These are phyloP conservation scores for Canna indica DNA, from an alignment of 176 grass and related monocot species.

Conservation along the genomic window DNA sequence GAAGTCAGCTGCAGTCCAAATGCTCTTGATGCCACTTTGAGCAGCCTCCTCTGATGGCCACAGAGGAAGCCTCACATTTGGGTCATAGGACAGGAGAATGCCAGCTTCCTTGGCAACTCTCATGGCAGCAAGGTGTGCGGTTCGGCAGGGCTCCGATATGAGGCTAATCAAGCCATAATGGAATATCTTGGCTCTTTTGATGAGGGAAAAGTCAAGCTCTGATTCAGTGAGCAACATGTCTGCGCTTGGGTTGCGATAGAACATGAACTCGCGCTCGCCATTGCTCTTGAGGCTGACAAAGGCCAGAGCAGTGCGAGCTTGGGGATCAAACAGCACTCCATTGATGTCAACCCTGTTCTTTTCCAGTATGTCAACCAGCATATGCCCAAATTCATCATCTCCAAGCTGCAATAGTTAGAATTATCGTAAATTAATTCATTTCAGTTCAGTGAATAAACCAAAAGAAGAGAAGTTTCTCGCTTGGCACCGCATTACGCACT, in stretches of 20 bases:
- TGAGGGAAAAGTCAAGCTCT: slow-evolving; percentile 65
- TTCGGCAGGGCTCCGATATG: slow-evolving; percentile 65
- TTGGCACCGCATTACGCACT: no score
- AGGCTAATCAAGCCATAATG: slow-evolving; percentile 90
- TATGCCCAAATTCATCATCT: slow-evolving; percentile 88
- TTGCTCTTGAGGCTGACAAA: slow-evolving; percentile 66
- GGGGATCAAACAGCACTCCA: slow-evolving; percentile 57
- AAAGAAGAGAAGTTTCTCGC: no score
- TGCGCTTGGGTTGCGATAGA: slow-evolving; percentile 79
- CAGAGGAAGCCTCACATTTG: slow-evolving; percentile 70
- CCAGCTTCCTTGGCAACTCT: slow-evolving; percentile 56
- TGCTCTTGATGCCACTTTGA: slow-evolving; percentile 44
- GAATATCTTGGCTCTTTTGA: slow-evolving; percentile 61
- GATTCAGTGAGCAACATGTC: slow-evolving; percentile 72
- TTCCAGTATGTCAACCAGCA: slow-evolving; percentile 75
- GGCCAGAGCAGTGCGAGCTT: slow-evolving; percentile 68
- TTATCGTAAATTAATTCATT: no score
- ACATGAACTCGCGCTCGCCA: no score
- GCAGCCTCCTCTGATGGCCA: slow-evolving; percentile 66
- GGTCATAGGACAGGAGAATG: slow-evolving; percentile 78
- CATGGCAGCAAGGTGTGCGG: slow-evolving; percentile 77
- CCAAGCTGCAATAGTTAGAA: slow-evolving; percentile 40
- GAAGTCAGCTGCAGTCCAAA: slow-evolving; percentile 91
- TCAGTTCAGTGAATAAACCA: no score
- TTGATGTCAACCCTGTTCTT: slow-evolving; percentile 54